A percentile compares a stretch with the other conserved stretches of the same genome.
These are phyloP conservation scores for Moringa oleifera DNA, from an alignment of 345 rosid species.

Conservation along the genomic window DNA sequence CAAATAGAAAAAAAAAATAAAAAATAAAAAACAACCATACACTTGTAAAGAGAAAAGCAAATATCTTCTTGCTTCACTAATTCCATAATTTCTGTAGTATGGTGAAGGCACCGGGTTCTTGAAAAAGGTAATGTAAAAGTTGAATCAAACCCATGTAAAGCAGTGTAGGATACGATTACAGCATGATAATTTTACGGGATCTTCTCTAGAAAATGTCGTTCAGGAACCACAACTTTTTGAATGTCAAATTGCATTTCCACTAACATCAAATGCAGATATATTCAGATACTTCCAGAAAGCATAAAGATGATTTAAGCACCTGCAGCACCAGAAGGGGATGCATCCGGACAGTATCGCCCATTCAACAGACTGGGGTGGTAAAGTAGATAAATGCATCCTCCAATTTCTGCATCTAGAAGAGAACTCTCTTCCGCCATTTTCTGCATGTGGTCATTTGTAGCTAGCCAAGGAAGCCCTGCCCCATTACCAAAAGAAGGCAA, in stretches of 20 bases:
- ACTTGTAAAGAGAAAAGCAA: no score
- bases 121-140: no score
- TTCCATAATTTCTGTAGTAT: no score
- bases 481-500: constrained; percentile 89
- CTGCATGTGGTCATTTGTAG: constrained; percentile 59
- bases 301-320: constrained; percentile 41
- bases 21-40: not conserved
- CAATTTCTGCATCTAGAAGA: constrained; percentile 86
- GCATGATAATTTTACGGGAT: not conserved
- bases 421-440: constrained; percentile 70
- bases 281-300: constrained; percentile 4
- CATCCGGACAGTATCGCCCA: constrained; percentile 98
- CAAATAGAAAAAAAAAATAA: not conserved
- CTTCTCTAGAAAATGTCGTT: not conserved
- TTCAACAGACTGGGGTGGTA: constrained; percentile 84
- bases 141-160: not conserved
- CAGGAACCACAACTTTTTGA: not conserved
- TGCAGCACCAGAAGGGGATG: constrained; percentile 89
- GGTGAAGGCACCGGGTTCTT: no score
- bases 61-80: no score
- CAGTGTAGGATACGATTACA: not conserved
- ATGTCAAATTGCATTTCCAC: constrained; percentile 12
- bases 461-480: constrained; percentile 96
- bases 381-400: constrained; percentile 76
- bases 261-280: not conserved